Evolutionary conservation across 169 alveolate genomes (phyloP), one percentile per base, ranked within the genome.

Genomic region (Plasmodium gaboni): DNA sequence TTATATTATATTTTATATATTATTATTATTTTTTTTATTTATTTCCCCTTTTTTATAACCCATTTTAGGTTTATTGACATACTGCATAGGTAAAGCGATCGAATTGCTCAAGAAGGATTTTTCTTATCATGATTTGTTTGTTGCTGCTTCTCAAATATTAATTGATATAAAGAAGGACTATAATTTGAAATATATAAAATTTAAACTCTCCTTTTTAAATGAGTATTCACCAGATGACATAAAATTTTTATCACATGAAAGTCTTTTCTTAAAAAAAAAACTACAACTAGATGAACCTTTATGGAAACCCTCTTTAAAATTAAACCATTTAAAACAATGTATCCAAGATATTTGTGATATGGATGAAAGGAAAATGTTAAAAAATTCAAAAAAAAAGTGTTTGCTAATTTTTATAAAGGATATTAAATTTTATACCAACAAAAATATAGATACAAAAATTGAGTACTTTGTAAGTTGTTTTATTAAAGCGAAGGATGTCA

Each of bases 221-320:
- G 91, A 83, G 13, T 64, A 83, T 60, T 83, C 85, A 13, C 91
- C 91, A 8, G 91, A 83, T 69, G 91, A 83, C 59, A 83, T 83
- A 68, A 83, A 83, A n/a, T 83, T 83, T 70, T 55, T 83, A 42
- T 67, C 91, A 22, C 91, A 83, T 59, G 91, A 83, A 83, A 53
- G 80, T 69, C 80, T 83, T 26, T 72, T 68, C 22, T 69, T 76
- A 64, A 51, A 69, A 12, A 64, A 64, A 69, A 83, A 83, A 83
- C 46, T 24, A 68, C 24, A 22, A 28, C 24, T 72, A 19, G 85
- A 83, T 15, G 91, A 67, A 38, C 91, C 91, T 10, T 50, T 83
- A 13, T 83, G 91, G 91, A 83, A 83, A 83, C 48, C 71, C 15
- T 68, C 91, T 44, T 50, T 83, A 83, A 46, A 63, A 83, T 68